Evolutionary conservation across 768 basidiomycete species (phyloP).

Genomic region (Kwoniella mangroviensis): DNA sequence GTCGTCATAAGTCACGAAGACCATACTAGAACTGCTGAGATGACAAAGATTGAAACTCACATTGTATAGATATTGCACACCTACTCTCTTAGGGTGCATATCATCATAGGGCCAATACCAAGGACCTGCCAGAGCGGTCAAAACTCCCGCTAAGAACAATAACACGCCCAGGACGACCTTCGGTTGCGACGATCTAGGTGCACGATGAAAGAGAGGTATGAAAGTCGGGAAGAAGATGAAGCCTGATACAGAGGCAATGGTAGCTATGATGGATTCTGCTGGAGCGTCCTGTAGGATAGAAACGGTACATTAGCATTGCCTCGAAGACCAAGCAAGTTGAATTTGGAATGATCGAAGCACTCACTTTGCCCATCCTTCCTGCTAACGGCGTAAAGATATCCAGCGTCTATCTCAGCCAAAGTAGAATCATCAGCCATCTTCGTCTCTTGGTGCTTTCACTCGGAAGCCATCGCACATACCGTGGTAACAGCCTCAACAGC

Average conservation of each 20-base stretch:
- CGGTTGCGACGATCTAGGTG: conserved; percentile 61
- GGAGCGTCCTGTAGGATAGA: conserved; percentile 66
- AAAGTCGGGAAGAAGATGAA: conserved; percentile 67
- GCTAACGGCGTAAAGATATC: conserved; percentile 92
- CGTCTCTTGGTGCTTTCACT: background rate
- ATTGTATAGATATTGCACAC: conserved; percentile 82
- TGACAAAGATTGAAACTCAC: conserved; percentile 60
- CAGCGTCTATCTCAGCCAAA: conserved; percentile 60
- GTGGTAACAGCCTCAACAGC: conserved; percentile 58
- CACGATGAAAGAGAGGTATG: conserved; percentile 76
- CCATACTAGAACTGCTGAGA: background rate
- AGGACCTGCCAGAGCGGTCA: conserved; percentile 66
- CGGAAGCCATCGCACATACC: conserved; percentile 32
- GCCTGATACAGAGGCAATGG: conserved; percentile 68
- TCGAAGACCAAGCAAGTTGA: background rate
- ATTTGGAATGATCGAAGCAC: conserved; percentile 12
- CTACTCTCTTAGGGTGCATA: conserved; percentile 85
- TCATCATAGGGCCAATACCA: conserved; percentile 69
- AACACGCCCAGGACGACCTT: conserved; percentile 62
- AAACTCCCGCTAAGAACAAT: conserved; percentile 60
- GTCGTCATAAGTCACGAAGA: background rate
- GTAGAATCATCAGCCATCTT: background rate
- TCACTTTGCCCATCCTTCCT: conserved; percentile 72
- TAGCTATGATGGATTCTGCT: conserved; percentile 84
- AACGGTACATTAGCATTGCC: background rate